Percentiles rank a stretch among this genome's conserved stretches.
Evolutionary conservation across 345 rosid genomes (phyloP).

Genomic region (Firmiana major): DNA sequence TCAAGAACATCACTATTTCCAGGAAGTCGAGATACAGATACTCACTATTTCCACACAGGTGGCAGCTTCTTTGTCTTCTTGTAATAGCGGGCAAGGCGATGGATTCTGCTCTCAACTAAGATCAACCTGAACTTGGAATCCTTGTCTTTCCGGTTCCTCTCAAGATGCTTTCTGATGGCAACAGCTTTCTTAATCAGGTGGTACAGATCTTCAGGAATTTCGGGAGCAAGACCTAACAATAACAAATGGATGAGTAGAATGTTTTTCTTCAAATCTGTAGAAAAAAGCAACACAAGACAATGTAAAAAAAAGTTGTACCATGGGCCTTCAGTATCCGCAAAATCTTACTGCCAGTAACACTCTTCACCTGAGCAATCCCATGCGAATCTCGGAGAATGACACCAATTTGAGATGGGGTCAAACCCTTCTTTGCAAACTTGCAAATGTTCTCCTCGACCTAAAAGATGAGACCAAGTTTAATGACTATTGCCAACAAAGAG

Average conservation of each 20-base stretch:
- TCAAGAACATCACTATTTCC: neutral
- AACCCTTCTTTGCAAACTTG: slow-evolving; percentile 76
- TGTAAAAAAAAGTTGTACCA: slow-evolving; percentile 19
- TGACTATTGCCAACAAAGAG: neutral
- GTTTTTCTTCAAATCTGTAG: neutral
- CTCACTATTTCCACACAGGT: slow-evolving; percentile 91
- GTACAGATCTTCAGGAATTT: slow-evolving; percentile 86
- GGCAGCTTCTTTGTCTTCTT: slow-evolving; percentile 97
- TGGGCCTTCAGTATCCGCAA: slow-evolving; percentile 58
- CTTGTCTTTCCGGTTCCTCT: slow-evolving; percentile 95
- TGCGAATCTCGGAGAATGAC: slow-evolving; percentile 71
- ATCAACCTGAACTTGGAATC: slow-evolving; percentile 88
- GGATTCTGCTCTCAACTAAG: slow-evolving; percentile 91
- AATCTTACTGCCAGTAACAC: slow-evolving; percentile 67
- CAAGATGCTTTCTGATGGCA: slow-evolving; percentile 89
- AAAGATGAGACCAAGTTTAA: neutral
- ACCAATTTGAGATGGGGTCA: slow-evolving; percentile 75
- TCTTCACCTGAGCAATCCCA: slow-evolving; percentile 64
- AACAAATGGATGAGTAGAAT: neutral
- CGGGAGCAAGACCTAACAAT: slow-evolving; percentile 72
- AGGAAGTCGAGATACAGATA: neutral
- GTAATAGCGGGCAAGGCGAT: slow-evolving; percentile 91
- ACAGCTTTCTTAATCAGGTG: slow-evolving; percentile 93
- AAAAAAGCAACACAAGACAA: neutral
- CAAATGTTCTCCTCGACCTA: slow-evolving; percentile 62